phyloP scores from a whole-genome alignment of 352 stramenopile genomes.

The Pythium coloratum region DNA sequence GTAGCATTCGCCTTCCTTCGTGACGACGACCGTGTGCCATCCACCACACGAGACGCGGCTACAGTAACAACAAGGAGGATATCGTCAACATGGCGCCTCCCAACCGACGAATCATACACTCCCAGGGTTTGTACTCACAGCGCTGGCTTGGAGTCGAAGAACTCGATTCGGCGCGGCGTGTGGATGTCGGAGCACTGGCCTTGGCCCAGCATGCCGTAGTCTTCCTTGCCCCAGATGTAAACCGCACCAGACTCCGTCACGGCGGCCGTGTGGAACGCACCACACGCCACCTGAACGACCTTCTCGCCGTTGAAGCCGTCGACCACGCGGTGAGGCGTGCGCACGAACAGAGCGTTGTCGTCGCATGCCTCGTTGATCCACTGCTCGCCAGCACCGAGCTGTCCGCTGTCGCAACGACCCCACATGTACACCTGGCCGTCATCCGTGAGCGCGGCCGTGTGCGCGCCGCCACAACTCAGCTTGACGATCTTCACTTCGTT shows the following conservation, averaged over 20 bases:
- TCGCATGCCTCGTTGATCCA: slow-evolving; percentile 69
- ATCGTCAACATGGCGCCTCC: background rate
- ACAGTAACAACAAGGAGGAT: background rate
- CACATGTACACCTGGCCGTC: slow-evolving; percentile 77
- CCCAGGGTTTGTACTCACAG: slow-evolving; percentile 38
- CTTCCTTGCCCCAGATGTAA: slow-evolving; percentile 87
- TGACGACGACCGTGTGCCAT: slow-evolving; percentile 82
- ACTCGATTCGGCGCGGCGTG: slow-evolving; percentile 50
- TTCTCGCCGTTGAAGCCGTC: slow-evolving; percentile 70
- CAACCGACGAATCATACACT: background rate
- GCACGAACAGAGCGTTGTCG: slow-evolving; percentile 56
- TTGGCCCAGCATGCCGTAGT: slow-evolving; percentile 86
- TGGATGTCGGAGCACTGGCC: slow-evolving; percentile 76
- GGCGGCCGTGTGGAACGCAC: slow-evolving; percentile 80
- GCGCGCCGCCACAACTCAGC: slow-evolving; percentile 74
- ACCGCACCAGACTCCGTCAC: slow-evolving; percentile 66
- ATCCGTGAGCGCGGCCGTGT: slow-evolving; percentile 72
- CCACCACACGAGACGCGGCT: slow-evolving; percentile 81
- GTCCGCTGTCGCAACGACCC: slow-evolving; percentile 74
- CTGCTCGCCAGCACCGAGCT: slow-evolving; percentile 65
- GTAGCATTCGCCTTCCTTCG: slow-evolving; percentile 74
- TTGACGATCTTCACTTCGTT: slow-evolving; percentile 65
- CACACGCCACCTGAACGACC: slow-evolving; percentile 77
- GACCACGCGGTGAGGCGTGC: slow-evolving; percentile 48
- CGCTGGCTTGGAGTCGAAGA: slow-evolving; percentile 70